Base-by-base conservation (phyloP, 192 early-diverging fungal species). In the Backusella australiensis region DNA sequence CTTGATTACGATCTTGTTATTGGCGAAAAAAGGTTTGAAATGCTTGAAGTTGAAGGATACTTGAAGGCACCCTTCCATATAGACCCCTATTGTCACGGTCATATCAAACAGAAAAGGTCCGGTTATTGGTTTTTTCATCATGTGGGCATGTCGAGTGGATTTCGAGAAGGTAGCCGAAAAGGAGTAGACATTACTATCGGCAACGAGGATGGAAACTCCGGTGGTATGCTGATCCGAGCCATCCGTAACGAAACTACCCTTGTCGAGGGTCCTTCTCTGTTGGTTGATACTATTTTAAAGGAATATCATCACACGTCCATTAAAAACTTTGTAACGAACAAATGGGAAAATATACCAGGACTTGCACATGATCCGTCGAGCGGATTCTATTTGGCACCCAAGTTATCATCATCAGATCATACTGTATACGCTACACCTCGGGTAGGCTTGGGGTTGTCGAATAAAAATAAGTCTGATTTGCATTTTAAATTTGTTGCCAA, bases 41-140 rank as follows among this genome's bases (percentile, higher is more conserved):
- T 82, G 34, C 29, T 82, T 46, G 81, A 82, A 41, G 77, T 79
- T 2, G 81, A 82, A 77, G 69, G 32, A 2, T 79, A 82, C 34
- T 26, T 82, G 39, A 75, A 75, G 11, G 74, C 74, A 1, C 29
- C 35, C 9, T 36, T 75, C 26, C 77, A 79, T 14, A n/a, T 35
- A 5, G 81, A 82, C 38, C 81, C 81, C 17, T 79, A 67, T 34
- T 44, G 69, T 0, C 81, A 82, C 36, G 70, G 46, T 2, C 77
- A 79, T 39, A 63, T 77, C 26, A 39, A 56, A 15, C 81, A 82
- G 23, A 46, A 53, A 19, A 14, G 26, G 35, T 23, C 56, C 3
- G 75, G 77, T 4, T n/a, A 34, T 11, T 82, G 81, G 81, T 76
- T 69, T 65, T 82, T 82, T 42, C 81, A 82, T 38, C 74, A 65